Evolutionary conservation across 371 early-diverging fungal genomes (phyloP).

Genomic region (Mucor lusitanicus): DNA sequence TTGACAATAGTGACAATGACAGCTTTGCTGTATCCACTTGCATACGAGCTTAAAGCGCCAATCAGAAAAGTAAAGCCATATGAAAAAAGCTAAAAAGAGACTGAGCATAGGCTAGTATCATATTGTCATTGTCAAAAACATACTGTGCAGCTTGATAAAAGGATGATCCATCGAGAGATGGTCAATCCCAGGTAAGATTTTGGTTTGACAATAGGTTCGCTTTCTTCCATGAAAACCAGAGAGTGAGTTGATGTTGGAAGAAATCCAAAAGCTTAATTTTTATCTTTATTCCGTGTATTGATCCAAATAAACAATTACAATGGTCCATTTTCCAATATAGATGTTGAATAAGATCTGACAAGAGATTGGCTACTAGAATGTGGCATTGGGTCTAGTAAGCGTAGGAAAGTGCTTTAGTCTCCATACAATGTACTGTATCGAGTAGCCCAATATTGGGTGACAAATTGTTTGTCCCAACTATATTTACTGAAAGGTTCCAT

Average conservation of each 20-base stretch:
- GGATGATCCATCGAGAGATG: slow-evolving; percentile 1
- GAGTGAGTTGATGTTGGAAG: not conserved
- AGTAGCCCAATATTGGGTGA: no score
- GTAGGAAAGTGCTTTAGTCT: no score
- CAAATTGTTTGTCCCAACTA: no score
- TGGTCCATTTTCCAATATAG: not conserved
- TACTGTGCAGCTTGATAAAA: slow-evolving; percentile 1
- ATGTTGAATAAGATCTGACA: not conserved
- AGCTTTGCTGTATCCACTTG: not conserved
- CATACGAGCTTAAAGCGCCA: not conserved
- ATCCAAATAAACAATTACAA: not conserved
- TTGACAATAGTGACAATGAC: not conserved
- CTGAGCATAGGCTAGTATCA: not conserved
- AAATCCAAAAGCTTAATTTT: not conserved
- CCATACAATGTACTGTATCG: no score
- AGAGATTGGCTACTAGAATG: no score
- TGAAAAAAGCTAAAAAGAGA: not conserved
- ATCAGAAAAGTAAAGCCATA: not conserved
- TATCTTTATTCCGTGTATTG: not conserved
- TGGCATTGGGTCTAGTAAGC: no score
- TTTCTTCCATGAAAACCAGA: not conserved
- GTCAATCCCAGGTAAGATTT: not conserved
- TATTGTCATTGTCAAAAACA: not conserved
- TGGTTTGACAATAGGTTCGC: not conserved
- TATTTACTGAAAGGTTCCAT: no score